Base-by-base conservation (phyloP, 176 grass and related monocot genomes). In the Raddia distichophylla region DNA sequence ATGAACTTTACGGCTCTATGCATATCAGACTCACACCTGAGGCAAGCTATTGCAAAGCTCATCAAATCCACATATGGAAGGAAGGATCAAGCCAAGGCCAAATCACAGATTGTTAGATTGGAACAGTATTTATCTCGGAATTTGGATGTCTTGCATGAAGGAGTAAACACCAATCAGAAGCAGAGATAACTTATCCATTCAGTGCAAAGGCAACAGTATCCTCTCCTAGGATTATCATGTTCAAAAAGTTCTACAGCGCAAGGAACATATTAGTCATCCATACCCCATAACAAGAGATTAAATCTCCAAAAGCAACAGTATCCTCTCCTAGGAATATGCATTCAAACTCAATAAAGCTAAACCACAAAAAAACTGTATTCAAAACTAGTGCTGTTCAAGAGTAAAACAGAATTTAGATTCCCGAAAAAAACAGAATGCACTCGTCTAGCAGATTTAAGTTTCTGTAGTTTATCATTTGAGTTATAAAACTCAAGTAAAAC, bases 401-500 rank as follows among this genome's bases (percentile, higher is more conserved):
- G 71, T 85, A 68, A 82, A 89, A 63, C 60, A 85, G 47, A 76
- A 57, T 64, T 35, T 69, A 71, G 71, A 57, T 76, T 64, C 77
- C 76, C 57, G 5, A 71, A 73, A 74, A 80, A 89, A 72, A 67
- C 52, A 82, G 51, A 73, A 69, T 61, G 73, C 64, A 71, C 44
- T 60, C 64, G 3, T 59, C 32, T 67, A 55, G 64, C 78, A 68
- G 60, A 44, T 75, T 83, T 75, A 35, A n/a, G 53, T 57, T 60
- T 78, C 81, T 22, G 20, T 60, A 67, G 66, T 54, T 77, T 71
- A 78, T 51, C 73, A 82, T 76, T 67, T 77, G 83, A 66, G 80
- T 64, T 86, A 82, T 86, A 82, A 73, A 86, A 86, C 60, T 90
- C 67, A 77, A 73, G 88, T 85, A 90, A 90, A 90, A 86, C 79